A percentile compares a stretch with the other conserved stretches of the same genome.
Evolutionary conservation across 140 eudicot genomes (phyloP).

Genomic region (Anethum foeniculum): DNA sequence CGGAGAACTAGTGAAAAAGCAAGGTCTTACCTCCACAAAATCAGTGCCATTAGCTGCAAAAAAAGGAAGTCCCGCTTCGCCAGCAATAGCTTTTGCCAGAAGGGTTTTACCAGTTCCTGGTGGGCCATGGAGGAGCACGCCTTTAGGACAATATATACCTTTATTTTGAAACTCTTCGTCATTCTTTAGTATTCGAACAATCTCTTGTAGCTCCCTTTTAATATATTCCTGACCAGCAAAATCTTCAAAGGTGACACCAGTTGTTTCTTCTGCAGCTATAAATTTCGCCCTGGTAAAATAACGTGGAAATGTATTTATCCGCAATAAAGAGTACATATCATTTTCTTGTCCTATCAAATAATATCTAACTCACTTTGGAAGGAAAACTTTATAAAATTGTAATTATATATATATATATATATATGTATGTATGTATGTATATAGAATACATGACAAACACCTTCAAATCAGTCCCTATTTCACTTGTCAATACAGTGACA

Average conservation of each 20-base stretch:
- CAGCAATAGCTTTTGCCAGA: conserved; percentile 95
- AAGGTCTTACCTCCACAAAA: conserved; percentile 75
- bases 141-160: conserved; percentile 95
- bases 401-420: not conserved
- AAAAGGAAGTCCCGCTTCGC: conserved; percentile 96
- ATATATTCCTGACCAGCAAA: conserved; percentile 98
- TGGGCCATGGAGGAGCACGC: conserved; percentile 94
- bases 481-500: not conserved
- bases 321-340: not conserved
- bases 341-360: not conserved
- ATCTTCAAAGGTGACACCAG: conserved; percentile 93
- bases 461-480: not conserved
- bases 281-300: conserved; percentile 68
- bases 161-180: conserved; percentile 74
- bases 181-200: conserved; percentile 74
- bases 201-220: conserved; percentile 85
- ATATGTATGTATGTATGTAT: not conserved
- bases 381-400: not conserved
- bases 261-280: conserved; percentile 85
- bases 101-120: conserved; percentile 99
- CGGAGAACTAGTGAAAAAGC: conserved; percentile 1
- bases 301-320: not conserved
- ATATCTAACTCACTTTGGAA: conserved; percentile 4
- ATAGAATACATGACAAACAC: not conserved
- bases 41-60: conserved; percentile 95